Percentiles rank a stretch among this genome's conserved stretches.
Conservation (phyloP, 1,139 yeast species). For the Lodderomyces pseudojiufengensis region DNA sequence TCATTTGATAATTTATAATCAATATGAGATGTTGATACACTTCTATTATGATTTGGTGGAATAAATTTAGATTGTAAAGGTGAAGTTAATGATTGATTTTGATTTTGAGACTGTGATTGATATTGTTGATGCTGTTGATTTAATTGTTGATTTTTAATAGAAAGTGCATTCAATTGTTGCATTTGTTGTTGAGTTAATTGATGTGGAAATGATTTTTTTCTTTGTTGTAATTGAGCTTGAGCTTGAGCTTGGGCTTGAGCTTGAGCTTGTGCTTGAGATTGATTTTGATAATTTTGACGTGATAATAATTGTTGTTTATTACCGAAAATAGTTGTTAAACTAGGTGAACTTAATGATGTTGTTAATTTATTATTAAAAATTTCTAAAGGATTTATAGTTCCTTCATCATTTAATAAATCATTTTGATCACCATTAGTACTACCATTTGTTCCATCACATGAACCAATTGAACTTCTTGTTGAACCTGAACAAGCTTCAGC, state of each 20-base stretch:
- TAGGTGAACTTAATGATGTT: constrained; percentile 16
- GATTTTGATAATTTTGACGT: constrained; percentile 11
- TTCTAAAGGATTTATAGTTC: constrained; percentile 36
- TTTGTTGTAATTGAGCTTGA: constrained; percentile 12
- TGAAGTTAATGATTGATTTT: background rate
- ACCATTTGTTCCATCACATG: background rate
- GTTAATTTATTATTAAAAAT: constrained; percentile 18
- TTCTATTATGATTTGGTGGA: constrained; percentile 9
- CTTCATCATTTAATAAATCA: constrained; percentile 14
- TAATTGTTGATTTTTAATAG: constrained; percentile 5
- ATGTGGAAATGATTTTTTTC: background rate
- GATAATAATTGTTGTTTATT: constrained; percentile 8
- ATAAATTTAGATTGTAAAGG: background rate
- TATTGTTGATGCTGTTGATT: constrained; percentile 14
- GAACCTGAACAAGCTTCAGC: constrained; percentile 10
- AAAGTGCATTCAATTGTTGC: background rate
- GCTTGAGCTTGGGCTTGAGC: no score
- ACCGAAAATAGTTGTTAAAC: constrained; percentile 13
- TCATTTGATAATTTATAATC: constrained; percentile 9
- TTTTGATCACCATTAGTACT: constrained; percentile 1
- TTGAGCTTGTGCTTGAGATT: constrained; percentile 11
- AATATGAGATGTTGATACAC: constrained; percentile 13
- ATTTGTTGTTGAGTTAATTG: constrained; percentile 4
- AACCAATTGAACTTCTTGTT: background rate
- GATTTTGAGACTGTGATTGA: constrained; percentile 1